Evolutionary conservation across 768 basidiomycete species (phyloP).

Genomic region (Sarcodon sp.): DNA sequence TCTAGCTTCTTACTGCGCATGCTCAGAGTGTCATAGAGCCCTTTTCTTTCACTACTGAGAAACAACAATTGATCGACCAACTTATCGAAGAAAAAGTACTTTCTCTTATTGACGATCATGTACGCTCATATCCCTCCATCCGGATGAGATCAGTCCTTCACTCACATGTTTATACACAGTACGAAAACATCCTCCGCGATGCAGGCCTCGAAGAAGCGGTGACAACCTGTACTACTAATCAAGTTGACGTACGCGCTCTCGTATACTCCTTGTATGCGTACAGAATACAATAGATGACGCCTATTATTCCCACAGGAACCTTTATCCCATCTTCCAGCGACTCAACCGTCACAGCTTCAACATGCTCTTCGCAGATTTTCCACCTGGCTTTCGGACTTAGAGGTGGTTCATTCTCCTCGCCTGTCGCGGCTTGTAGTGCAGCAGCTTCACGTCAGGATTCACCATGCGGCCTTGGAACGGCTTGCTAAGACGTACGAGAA

Average conservation of each 20-base stretch:
- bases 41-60: constrained; percentile 53
- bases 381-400: constrained; percentile 70
- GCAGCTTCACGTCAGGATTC: constrained; percentile 53
- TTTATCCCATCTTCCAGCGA: constrained; percentile 60
- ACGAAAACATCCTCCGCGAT: constrained; percentile 35
- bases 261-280: not conserved
- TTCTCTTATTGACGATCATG: constrained; percentile 72
- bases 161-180: constrained; percentile 18
- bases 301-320: constrained; percentile 34
- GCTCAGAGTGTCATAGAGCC: constrained; percentile 49
- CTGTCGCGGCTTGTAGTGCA: constrained; percentile 64
- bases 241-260: constrained; percentile 22
- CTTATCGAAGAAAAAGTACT: constrained; percentile 51
- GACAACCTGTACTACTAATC: constrained; percentile 26
- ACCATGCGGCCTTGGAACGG: constrained; percentile 58
- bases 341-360: constrained; percentile 52
- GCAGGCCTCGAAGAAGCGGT: constrained; percentile 38
- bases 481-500: constrained; percentile 58
- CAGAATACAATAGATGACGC: not conserved
- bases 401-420: constrained; percentile 71
- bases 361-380: constrained; percentile 60
- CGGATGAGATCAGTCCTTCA: constrained; percentile 5
- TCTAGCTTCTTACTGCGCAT: not conserved
- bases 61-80: constrained; percentile 42
- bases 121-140: constrained; percentile 23